phyloP scores from a whole-genome alignment of 73 alveolate species.

The Tetrahymena thermophila region DNA sequence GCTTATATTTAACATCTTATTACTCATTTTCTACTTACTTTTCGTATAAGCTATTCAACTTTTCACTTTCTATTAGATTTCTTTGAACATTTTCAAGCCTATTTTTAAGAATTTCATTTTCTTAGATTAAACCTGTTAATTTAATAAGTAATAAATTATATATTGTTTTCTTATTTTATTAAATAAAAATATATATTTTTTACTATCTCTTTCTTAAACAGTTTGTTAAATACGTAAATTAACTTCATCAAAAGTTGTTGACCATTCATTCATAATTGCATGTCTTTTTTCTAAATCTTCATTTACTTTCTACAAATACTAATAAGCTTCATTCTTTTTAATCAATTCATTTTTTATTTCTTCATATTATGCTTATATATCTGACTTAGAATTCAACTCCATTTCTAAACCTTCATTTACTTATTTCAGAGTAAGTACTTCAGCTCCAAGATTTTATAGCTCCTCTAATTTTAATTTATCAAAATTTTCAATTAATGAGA shows the following conservation, averaged over 20 bases:
- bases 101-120: not conserved
- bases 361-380: not conserved
- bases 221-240: not conserved
- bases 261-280: not conserved
- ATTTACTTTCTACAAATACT: not conserved
- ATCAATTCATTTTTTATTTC: not conserved
- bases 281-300: not conserved
- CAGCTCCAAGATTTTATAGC: not conserved
- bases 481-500: no score
- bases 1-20: not conserved
- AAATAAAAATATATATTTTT: not conserved
- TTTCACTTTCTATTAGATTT: not conserved
- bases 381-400: not conserved
- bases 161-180: not conserved
- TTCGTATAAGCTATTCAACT: not conserved
- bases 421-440: not conserved
- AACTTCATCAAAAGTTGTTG: not conserved
- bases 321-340: not conserved
- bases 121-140: not conserved
- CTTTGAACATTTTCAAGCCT: not conserved
- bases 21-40: not conserved
- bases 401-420: not conserved
- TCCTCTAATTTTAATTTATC: not conserved
- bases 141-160: not conserved
- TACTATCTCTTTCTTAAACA: not conserved